Evolutionary conservation across 2,329 filamentous ascomycete genomes (phyloP).

Genomic region (Lomentospora prolificans): DNA sequence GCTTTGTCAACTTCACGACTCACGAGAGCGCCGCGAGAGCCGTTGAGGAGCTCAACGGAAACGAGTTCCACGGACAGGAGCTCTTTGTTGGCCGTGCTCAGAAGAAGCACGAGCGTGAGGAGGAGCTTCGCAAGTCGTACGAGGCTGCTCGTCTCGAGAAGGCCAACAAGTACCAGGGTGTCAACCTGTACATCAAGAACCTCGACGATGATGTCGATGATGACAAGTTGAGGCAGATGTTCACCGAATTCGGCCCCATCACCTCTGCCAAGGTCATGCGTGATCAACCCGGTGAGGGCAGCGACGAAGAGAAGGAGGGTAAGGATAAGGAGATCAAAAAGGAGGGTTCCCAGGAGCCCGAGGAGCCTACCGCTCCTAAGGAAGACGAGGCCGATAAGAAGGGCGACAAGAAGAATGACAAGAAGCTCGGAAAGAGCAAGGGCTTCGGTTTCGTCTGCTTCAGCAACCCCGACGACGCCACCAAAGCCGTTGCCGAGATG

Average conservation of each 20-base stretch:
- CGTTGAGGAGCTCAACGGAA: slow-evolving; percentile 85
- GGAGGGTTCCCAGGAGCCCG: slow-evolving; percentile 32
- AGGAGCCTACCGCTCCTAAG: slow-evolving; percentile 28
- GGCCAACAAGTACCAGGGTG: slow-evolving; percentile 97
- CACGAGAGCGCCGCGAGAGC: slow-evolving; percentile 80
- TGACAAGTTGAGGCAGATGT: slow-evolving; percentile 92
- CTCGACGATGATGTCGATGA: slow-evolving; percentile 94
- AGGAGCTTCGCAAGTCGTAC: slow-evolving; percentile 97
- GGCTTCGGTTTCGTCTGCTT: slow-evolving; percentile 99
- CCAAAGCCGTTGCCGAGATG: slow-evolving; percentile 98
- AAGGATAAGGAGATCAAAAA: slow-evolving; percentile 38
- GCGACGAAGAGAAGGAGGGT: slow-evolving; percentile 45
- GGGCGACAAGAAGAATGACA: slow-evolving; percentile 49
- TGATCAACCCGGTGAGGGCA: slow-evolving; percentile 53
- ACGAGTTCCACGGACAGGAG: slow-evolving; percentile 87
- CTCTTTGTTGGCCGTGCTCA: slow-evolving; percentile 96
- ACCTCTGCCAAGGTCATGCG: slow-evolving; percentile 99
- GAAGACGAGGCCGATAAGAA: slow-evolving; percentile 32
- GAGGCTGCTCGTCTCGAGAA: slow-evolving; percentile 97
- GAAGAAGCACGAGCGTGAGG: slow-evolving; percentile 99
- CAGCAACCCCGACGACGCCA: slow-evolving; percentile 97
- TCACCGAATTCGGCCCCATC: slow-evolving; percentile 84
- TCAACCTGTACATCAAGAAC: slow-evolving; percentile 99
- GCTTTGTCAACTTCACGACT: slow-evolving; percentile 90
- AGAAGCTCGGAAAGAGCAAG: slow-evolving; percentile 93